phyloP scores from a whole-genome alignment of 2,329 filamentous ascomycete genomes.

The Tolypocladium tropicale region DNA sequence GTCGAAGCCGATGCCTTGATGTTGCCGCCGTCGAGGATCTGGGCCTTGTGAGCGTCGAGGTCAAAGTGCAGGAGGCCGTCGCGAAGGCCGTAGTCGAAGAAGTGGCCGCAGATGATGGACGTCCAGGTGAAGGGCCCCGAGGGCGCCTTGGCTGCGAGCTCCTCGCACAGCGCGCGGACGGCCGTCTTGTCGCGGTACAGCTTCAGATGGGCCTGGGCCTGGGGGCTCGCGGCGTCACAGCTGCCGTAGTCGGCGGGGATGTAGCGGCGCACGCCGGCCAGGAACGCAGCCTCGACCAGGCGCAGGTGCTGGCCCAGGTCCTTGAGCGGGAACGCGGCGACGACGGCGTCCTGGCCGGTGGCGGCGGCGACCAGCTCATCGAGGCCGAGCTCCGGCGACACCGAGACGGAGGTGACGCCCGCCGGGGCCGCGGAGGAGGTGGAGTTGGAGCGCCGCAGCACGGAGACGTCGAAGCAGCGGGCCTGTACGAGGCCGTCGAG shows the following conservation, averaged over 20 bases:
- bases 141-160: slow-evolving; percentile 13
- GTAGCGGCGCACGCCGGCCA: slow-evolving; percentile 50
- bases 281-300: slow-evolving; percentile 47
- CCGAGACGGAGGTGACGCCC: slow-evolving; percentile 11
- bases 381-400: slow-evolving; percentile 18
- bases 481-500: slow-evolving; percentile 24
- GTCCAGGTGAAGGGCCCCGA: slow-evolving; percentile 37
- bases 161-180: slow-evolving; percentile 19
- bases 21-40: slow-evolving; percentile 42
- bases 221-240: slow-evolving; percentile 24
- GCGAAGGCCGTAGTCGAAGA: slow-evolving; percentile 39
- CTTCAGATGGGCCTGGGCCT: slow-evolving; percentile 20
- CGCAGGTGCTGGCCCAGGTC: slow-evolving; percentile 33
- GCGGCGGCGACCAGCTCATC: slow-evolving; percentile 35
- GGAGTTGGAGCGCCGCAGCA: slow-evolving; percentile 39
- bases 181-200: slow-evolving; percentile 24
- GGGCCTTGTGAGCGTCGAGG: slow-evolving; percentile 27
- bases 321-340: slow-evolving; percentile 28
- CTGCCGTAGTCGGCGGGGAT: slow-evolving; percentile 49
- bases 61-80: slow-evolving; percentile 31
- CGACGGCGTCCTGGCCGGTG: slow-evolving; percentile 45
- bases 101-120: slow-evolving; percentile 30
- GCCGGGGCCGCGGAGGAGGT: slow-evolving; percentile 12
- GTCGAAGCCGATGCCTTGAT: slow-evolving; percentile 36
- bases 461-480: slow-evolving; percentile 37